Conservation (phyloP, 352 stramenopile species). For the Albugo laibachii region DNA sequence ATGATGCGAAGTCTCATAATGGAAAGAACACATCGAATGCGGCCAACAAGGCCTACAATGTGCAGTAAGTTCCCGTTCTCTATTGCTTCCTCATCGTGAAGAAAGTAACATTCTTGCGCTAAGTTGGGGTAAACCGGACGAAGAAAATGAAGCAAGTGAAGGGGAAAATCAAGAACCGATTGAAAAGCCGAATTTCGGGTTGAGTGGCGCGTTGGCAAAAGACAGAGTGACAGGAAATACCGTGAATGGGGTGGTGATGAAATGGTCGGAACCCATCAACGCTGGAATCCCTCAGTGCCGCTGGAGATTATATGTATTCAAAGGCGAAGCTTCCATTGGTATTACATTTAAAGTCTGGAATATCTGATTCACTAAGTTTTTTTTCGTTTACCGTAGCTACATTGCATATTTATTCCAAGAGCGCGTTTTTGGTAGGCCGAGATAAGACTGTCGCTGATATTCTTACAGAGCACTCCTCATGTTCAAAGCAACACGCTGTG, state of each 20-base stretch:
- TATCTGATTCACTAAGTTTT: background rate
- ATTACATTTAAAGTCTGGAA: slow-evolving; percentile 1
- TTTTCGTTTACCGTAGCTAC: slow-evolving; percentile 38
- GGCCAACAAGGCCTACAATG: too few species aligned
- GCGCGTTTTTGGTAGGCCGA: slow-evolving; percentile 84
- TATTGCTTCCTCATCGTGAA: too few species aligned
- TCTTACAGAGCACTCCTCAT: slow-evolving; percentile 84
- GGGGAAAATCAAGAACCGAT: slow-evolving; percentile 20
- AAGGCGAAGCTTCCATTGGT: slow-evolving; percentile 70
- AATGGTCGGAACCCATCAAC: slow-evolving; percentile 94
- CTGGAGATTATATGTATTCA: slow-evolving; percentile 97
- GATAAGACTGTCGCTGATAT: slow-evolving; percentile 91
- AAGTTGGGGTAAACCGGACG: slow-evolving; percentile 58
- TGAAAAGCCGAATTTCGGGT: slow-evolving; percentile 93
- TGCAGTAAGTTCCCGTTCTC: too few species aligned
- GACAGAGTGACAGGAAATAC: slow-evolving; percentile 90
- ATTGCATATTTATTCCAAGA: slow-evolving; percentile 91
- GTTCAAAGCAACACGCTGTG: slow-evolving; percentile 95
- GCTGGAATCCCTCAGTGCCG: slow-evolving; percentile 77
- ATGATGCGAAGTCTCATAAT: too few species aligned
- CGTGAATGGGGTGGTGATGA: slow-evolving; percentile 93
- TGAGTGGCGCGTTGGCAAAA: slow-evolving; percentile 91
- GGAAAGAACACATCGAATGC: too few species aligned
- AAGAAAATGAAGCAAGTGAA: slow-evolving; percentile 5
- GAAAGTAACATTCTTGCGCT: background rate